A percentile compares a stretch with the other conserved stretches of the same genome.
These are phyloP conservation scores for Stentor coeruleus DNA, from an alignment of 73 alveolate genomes.

Conservation along the genomic window DNA sequence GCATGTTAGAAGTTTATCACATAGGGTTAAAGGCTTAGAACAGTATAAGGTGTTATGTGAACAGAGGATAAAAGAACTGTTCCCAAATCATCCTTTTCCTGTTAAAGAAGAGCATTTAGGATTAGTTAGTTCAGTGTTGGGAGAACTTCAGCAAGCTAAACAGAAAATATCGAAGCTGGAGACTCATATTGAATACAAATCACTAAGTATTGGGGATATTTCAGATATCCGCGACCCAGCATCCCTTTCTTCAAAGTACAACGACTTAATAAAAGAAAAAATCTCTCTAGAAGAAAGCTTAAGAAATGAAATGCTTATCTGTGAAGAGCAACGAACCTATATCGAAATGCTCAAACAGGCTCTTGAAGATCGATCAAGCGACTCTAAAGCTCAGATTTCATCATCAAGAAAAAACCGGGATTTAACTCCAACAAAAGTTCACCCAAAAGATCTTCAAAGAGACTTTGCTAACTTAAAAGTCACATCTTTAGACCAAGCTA, in stretches of 20 bases:
- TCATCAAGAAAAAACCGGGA: too few species aligned
- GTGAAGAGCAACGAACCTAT: constrained; percentile 8
- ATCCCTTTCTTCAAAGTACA: neutral
- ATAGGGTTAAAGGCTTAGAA: constrained; percentile 3
- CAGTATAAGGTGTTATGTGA: neutral
- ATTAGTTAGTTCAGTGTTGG: neutral
- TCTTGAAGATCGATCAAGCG: too few species aligned
- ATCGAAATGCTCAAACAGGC: constrained; percentile 2
- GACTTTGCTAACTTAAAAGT: too few species aligned
- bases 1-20: neutral
- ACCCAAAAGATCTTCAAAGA: too few species aligned
- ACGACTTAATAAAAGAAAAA: neutral
- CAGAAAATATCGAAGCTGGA: neutral
- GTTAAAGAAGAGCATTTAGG: neutral
- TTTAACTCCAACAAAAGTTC: too few species aligned
- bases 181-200: neutral
- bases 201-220: neutral
- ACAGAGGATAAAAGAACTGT: neutral
- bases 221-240: neutral
- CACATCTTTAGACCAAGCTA: too few species aligned
- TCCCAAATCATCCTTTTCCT: constrained; percentile 7
- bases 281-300: neutral
- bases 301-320: neutral
- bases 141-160: too few species aligned
- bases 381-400: too few species aligned